phyloP scores from a whole-genome alignment of 2,329 filamentous ascomycete genomes.

The Calonectria leucothoes region DNA sequence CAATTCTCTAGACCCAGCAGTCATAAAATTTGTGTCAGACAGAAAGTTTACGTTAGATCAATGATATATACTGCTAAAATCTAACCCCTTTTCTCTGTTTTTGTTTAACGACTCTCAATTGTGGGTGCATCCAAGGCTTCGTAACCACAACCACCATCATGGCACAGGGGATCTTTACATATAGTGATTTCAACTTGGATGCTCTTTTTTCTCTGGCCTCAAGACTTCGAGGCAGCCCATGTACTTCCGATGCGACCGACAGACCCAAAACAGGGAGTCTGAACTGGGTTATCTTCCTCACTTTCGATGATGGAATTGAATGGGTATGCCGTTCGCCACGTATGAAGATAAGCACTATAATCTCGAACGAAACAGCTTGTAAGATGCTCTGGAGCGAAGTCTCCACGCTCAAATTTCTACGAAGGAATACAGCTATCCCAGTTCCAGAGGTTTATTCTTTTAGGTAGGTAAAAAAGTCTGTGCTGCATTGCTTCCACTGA shows the following conservation, averaged over 20 bases:
- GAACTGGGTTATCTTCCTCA: slow-evolving; percentile 37
- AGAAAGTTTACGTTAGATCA: too few relatives aligned
- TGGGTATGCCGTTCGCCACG: slow-evolving; percentile 37
- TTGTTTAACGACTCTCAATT: too few relatives aligned
- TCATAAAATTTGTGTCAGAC: too few relatives aligned
- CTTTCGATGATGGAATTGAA: slow-evolving; percentile 35
- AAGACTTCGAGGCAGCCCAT: slow-evolving; percentile 28
- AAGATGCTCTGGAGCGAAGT: slow-evolving; percentile 40
- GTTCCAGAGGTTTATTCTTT: slow-evolving; percentile 39
- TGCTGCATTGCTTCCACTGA: background rate
- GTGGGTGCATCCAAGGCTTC: background rate
- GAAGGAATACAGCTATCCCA: slow-evolving; percentile 29
- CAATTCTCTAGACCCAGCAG: too few relatives aligned
- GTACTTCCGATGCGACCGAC: slow-evolving; percentile 23
- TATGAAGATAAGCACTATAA: background rate
- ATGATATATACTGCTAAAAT: too few relatives aligned
- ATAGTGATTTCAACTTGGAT: slow-evolving; percentile 27
- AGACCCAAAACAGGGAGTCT: slow-evolving; percentile 29
- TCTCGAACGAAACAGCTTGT: slow-evolving; percentile 26
- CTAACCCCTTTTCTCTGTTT: too few relatives aligned
- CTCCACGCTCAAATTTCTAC: slow-evolving; percentile 34
- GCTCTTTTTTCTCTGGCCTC: slow-evolving; percentile 33
- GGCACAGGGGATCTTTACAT: background rate
- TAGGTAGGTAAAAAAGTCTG: slow-evolving; percentile 23
- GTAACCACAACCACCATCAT: background rate